Percentiles rank a stretch among this genome's conserved stretches.
Conservation (phyloP, 2,329 filamentous ascomycete genomes). For the Clonostachys rhizophaga region DNA sequence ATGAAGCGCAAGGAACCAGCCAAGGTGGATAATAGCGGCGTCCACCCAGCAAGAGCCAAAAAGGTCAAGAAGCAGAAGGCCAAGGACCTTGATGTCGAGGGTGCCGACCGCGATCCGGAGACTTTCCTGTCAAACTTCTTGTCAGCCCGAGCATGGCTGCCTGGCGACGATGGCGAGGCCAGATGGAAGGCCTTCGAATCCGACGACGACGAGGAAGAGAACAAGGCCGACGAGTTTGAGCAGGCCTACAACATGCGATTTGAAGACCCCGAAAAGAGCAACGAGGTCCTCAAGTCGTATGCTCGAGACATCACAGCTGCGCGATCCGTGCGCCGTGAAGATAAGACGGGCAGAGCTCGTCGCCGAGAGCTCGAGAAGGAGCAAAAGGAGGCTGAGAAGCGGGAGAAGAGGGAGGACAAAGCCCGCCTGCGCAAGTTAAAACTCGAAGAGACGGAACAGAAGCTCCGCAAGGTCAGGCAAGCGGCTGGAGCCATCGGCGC, state of each 20-base stretch:
- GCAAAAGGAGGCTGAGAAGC: slow-evolving; percentile 74
- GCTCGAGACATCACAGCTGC: slow-evolving; percentile 79
- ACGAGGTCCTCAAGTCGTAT: slow-evolving; percentile 84
- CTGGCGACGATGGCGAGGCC: slow-evolving; percentile 46
- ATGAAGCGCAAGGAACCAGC: slow-evolving; percentile 65
- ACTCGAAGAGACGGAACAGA: slow-evolving; percentile 84
- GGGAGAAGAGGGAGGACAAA: slow-evolving; percentile 72
- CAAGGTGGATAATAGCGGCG: slow-evolving; percentile 30
- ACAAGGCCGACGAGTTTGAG: slow-evolving; percentile 82
- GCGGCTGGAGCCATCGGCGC: slow-evolving; percentile 76
- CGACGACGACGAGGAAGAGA: slow-evolving; percentile 79
- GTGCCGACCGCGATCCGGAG: slow-evolving; percentile 85
- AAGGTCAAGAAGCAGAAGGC: slow-evolving; percentile 39
- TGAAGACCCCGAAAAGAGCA: slow-evolving; percentile 83
- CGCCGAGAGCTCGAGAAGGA: slow-evolving; percentile 73
- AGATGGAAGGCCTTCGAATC: slow-evolving; percentile 83
- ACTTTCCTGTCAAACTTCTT: slow-evolving; percentile 94
- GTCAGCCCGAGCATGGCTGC: slow-evolving; percentile 85
- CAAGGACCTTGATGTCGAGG: slow-evolving; percentile 57
- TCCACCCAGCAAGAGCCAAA: slow-evolving; percentile 51
- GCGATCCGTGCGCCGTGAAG: slow-evolving; percentile 82
- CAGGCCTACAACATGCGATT: slow-evolving; percentile 94
- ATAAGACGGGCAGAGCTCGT: slow-evolving; percentile 70
- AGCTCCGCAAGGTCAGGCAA: slow-evolving; percentile 82
- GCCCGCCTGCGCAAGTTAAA: slow-evolving; percentile 81